These are phyloP conservation scores for Euphrasia arctica DNA, from an alignment of 305 asterid genomes.

Conservation along the genomic window DNA sequence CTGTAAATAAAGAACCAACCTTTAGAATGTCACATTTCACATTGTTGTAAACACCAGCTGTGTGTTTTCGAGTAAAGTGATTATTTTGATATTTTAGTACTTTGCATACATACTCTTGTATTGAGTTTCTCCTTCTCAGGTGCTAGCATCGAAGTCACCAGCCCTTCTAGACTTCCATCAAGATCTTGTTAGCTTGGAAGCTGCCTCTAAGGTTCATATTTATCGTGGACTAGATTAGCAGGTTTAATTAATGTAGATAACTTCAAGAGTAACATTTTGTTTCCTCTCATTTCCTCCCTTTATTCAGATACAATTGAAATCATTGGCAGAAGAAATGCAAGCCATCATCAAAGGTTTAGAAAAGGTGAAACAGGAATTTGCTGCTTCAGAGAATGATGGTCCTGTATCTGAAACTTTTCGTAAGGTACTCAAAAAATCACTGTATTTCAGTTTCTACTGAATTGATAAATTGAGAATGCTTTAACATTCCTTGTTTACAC, in stretches of 20 bases:
- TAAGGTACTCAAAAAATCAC: conserved; percentile 50
- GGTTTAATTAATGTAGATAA: conserved; percentile 22
- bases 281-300: conserved; percentile 7
- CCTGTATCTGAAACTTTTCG: conserved; percentile 86
- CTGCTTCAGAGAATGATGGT: conserved; percentile 90
- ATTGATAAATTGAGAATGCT: background rate
- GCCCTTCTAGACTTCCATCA: conserved; percentile 44
- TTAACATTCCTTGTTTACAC: background rate
- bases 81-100: background rate
- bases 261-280: conserved; percentile 22
- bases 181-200: conserved; percentile 62
- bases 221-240: conserved; percentile 24
- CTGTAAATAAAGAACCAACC: conserved; percentile 10
- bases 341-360: conserved; percentile 93
- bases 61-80: background rate
- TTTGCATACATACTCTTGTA: conserved; percentile 5
- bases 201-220: conserved; percentile 81
- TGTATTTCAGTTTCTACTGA: conserved; percentile 19
- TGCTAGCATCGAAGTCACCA: conserved; percentile 75
- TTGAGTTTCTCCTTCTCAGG: conserved; percentile 42
- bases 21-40: conserved; percentile 13
- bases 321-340: conserved; percentile 99
- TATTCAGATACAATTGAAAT: conserved; percentile 87
- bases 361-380: conserved; percentile 87
- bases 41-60: conserved; percentile 4